These are phyloP conservation scores for Juncus inflexus DNA, from an alignment of 176 grass and related monocot genomes.

Conservation along the genomic window DNA sequence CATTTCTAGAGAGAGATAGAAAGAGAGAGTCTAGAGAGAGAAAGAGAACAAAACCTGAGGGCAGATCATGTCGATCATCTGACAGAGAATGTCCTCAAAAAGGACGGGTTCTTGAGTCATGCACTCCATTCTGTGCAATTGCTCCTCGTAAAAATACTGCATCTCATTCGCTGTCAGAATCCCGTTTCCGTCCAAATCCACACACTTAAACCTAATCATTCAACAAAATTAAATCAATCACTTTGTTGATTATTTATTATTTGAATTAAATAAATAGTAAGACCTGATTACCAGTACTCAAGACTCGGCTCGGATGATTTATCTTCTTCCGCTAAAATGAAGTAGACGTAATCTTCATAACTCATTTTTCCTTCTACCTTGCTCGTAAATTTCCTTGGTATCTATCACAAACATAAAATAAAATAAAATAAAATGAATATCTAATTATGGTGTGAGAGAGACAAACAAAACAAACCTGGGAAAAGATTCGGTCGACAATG, in stretches of 20 bases:
- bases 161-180: conserved; percentile 84
- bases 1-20: too few species aligned
- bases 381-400: conserved; percentile 91
- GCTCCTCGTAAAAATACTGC: conserved; percentile 94
- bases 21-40: not conserved
- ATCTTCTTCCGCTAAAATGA: conserved; percentile 85
- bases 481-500: conserved; percentile 97
- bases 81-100: conserved; percentile 90
- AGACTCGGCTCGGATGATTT: conserved; percentile 77
- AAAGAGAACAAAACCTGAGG: conserved; percentile 56
- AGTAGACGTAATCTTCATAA: conserved; percentile 95
- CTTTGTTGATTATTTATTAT: not conserved
- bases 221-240: conserved; percentile 46
- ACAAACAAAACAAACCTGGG: conserved; percentile 49
- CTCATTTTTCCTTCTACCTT: conserved; percentile 83
- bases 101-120: conserved; percentile 95
- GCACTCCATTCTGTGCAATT: conserved; percentile 97
- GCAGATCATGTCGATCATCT: conserved; percentile 93
- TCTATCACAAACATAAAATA: conserved; percentile 30
- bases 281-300: conserved; percentile 51
- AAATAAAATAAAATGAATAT: conserved; percentile 5
- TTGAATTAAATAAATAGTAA: conserved; percentile 16
- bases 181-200: conserved; percentile 90
- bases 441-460: not conserved
- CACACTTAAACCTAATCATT: conserved; percentile 77